Percentiles rank a stretch among this genome's conserved stretches.
These are phyloP conservation scores for Cyathus striatus DNA, from an alignment of 768 basidiomycete genomes.

Conservation along the genomic window DNA sequence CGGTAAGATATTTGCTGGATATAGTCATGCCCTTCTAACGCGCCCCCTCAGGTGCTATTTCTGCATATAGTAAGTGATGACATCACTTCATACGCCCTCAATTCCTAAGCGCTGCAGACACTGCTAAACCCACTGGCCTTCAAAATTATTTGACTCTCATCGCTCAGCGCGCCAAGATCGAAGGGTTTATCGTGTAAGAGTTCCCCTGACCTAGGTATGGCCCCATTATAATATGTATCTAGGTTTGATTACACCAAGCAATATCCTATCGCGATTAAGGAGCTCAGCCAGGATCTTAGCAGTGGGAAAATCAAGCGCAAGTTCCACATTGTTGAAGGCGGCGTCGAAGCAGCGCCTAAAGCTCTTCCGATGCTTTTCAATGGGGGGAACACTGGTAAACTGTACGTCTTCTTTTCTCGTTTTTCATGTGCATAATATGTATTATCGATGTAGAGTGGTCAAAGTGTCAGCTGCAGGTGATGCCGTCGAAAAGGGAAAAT, in stretches of 20 bases:
- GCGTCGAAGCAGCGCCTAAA: conserved; percentile 66
- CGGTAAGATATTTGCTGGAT: conserved; percentile 53
- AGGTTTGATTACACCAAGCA: conserved; percentile 72
- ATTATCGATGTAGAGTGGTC: conserved; percentile 39
- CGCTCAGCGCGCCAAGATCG: conserved; percentile 67
- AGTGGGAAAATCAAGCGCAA: conserved; percentile 75
- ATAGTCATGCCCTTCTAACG: no score
- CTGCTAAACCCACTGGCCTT: conserved; percentile 57
- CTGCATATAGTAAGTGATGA: conserved; percentile 62
- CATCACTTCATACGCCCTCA: not conserved
- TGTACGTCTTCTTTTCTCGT: conserved; percentile 31
- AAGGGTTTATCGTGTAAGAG: conserved; percentile 79
- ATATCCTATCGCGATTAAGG: conserved; percentile 52
- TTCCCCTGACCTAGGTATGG: not conserved
- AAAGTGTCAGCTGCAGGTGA: conserved; percentile 44
- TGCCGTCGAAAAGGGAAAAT: conserved; percentile 17
- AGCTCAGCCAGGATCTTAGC: conserved; percentile 51
- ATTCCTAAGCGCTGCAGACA: conserved; percentile 47
- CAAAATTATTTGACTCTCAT: conserved; percentile 68
- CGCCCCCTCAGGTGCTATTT: conserved; percentile 67
- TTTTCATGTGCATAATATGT: conserved; percentile 3
- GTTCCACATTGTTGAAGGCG: conserved; percentile 72
- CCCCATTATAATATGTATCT: conserved; percentile 1
- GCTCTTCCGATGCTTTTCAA: conserved; percentile 68
- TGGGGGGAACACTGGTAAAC: conserved; percentile 77